These are phyloP conservation scores for Thelonectria blattea DNA, from an alignment of 2,329 filamentous ascomycete genomes.

Conservation along the genomic window DNA sequence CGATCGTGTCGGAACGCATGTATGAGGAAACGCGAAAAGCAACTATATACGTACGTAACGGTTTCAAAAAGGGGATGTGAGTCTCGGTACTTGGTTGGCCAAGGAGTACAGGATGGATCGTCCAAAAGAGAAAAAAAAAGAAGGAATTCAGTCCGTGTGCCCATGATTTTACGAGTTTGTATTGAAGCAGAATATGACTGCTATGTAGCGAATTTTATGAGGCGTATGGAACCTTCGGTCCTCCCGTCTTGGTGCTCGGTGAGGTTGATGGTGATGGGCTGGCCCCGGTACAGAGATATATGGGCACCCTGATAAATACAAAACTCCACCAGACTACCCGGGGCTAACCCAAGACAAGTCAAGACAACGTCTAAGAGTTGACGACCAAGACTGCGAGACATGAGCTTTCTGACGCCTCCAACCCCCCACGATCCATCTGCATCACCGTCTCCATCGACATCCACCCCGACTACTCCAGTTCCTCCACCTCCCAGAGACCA, in stretches of 20 bases:
- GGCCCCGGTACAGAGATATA: conserved; percentile 31
- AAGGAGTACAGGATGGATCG: conserved; percentile 6
- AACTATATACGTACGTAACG: not conserved
- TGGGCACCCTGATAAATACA: conserved; percentile 23
- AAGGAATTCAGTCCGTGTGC: not conserved
- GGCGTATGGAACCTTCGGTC: not conserved
- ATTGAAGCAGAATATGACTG: not conserved
- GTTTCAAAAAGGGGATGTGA: conserved; percentile 1
- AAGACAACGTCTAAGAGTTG: conserved; percentile 32
- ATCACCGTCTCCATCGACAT: conserved; percentile 25
- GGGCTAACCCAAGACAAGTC: conserved; percentile 37
- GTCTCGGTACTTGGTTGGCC: not conserved
- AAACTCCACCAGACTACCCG: conserved; percentile 24
- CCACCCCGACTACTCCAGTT: conserved; percentile 23
- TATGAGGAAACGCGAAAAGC: conserved; percentile 7
- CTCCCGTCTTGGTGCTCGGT: not conserved
- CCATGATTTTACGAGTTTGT: not conserved
- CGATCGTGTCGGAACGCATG: not conserved
- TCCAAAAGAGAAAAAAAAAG: not conserved
- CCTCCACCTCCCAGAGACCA: conserved; percentile 38
- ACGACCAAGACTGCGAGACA: conserved; percentile 36
- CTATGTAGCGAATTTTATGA: not conserved
- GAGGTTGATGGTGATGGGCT: not conserved
- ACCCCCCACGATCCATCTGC: conserved; percentile 36
- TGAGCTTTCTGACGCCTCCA: conserved; percentile 43